These are phyloP conservation scores for Trichophyton simii DNA, from an alignment of 2,329 filamentous ascomycete species.

Conservation along the genomic window DNA sequence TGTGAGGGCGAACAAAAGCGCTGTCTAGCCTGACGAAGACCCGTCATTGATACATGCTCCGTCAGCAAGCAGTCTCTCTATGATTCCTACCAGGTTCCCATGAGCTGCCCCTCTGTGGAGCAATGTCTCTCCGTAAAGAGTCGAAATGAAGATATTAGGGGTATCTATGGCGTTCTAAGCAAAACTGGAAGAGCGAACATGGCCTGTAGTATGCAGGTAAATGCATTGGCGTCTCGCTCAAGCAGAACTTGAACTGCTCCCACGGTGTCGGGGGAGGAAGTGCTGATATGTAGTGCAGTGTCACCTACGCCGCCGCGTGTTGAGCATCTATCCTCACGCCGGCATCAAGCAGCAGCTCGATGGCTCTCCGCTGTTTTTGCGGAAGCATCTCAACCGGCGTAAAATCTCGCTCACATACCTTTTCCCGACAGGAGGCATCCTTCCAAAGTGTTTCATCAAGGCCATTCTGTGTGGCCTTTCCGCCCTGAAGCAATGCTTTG, in stretches of 20 bases:
- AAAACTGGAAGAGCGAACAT: background rate
- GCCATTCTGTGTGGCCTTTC: too few relatives aligned
- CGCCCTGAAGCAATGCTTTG: background rate
- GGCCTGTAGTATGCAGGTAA: background rate
- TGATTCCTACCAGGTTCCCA: background rate
- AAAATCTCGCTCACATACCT: too few relatives aligned
- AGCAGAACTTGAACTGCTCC: conserved; percentile 5
- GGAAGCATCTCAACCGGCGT: too few relatives aligned
- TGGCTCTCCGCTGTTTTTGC: too few relatives aligned
- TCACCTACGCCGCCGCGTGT: background rate
- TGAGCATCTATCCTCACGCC: background rate
- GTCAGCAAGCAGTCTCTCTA: background rate
- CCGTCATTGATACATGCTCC: background rate
- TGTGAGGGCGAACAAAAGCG: background rate
- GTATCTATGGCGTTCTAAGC: background rate
- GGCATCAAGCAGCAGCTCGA: background rate
- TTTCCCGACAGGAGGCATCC: too few relatives aligned
- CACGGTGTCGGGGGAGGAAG: background rate
- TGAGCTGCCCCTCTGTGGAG: background rate
- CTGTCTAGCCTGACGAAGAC: background rate
- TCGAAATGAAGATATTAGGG: background rate
- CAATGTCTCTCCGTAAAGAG: background rate
- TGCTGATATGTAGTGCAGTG: background rate
- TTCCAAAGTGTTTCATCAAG: too few relatives aligned
- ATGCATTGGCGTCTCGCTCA: background rate